Percentiles rank a stretch among this genome's conserved stretches.
These are phyloP conservation scores for Trypanosoma melophagium DNA, from an alignment of 208 protist genomes.

Conservation along the genomic window DNA sequence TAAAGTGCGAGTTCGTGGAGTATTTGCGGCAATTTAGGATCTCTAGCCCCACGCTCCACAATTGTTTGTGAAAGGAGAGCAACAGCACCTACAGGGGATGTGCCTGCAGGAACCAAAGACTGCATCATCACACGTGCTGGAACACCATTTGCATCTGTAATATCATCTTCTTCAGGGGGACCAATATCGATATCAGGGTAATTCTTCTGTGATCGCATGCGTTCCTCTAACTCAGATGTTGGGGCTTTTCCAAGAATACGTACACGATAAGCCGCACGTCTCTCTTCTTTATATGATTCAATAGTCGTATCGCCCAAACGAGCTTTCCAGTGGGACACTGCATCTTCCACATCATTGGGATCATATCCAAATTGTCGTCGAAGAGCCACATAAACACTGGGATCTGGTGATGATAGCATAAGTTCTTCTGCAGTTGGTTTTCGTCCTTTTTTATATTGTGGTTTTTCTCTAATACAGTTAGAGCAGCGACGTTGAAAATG, in stretches of 20 bases:
- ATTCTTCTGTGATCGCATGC: conserved; percentile 65
- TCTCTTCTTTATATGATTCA: conserved; percentile 69
- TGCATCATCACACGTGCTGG: conserved; percentile 47
- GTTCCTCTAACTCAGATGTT: conserved; percentile 54
- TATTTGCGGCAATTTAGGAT: conserved; percentile 50
- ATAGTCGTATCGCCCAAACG: conserved; percentile 40
- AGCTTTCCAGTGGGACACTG: conserved; percentile 69
- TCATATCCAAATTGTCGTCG: conserved; percentile 89
- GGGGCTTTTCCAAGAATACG: conserved; percentile 66
- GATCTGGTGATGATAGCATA: conserved; percentile 71
- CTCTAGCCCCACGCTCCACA: conserved; percentile 79
- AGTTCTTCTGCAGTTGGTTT: conserved; percentile 61
- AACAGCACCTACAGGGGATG: conserved; percentile 48
- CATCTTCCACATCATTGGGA: conserved; percentile 61
- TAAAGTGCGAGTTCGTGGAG: conserved; percentile 61
- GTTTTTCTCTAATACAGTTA: conserved; percentile 89
- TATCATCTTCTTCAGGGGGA: conserved; percentile 32
- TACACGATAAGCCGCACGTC: conserved; percentile 73
- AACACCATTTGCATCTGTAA: conserved; percentile 13
- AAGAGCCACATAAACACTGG: conserved; percentile 43
- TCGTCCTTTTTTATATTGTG: conserved; percentile 84
- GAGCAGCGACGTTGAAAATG: conserved; percentile 89
- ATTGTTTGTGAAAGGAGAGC: conserved; percentile 72
- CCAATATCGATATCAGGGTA: conserved; percentile 81
- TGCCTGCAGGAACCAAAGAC: conserved; percentile 54